Evolutionary conservation across 345 rosid species (phyloP), one percentile per base, ranked within the genome.

Genomic region (Firmiana major): DNA sequence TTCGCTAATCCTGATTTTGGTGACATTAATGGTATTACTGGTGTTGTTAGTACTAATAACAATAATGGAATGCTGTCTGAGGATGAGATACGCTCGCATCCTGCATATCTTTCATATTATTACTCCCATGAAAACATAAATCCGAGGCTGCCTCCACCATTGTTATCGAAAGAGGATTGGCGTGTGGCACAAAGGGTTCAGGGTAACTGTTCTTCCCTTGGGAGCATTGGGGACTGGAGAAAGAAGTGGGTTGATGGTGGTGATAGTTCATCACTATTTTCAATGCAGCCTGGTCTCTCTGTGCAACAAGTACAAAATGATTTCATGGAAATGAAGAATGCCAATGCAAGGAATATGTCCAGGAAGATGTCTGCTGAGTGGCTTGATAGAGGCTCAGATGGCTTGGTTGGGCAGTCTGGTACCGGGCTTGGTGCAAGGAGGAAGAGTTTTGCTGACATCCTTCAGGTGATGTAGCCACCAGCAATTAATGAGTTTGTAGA

Each of bases 361-460:
- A 71, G 88, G 83, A 83, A 86, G 64, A 82, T 80, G 42, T 78
- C 89, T 9, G 84, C 77, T 38, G 90, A 86, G 78, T 84, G 88
- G 85, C 85, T 80, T 34, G 85, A 84, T 75, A 85, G 87, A 83
- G 85, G 84, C 5, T 80, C 84, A 17, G 87, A 86, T 73, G 78
- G 84, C 49, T 75, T 81, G 59, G 74, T 22, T 69, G 91, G 86
- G 70, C 48, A 80, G 74, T 75, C 88, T 70, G 82, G 82, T 57
- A 63, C 83, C 74, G 91, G 89, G 51, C 82, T 93, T 82, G 95
- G 94, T n/a, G 74, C 87, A 1, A 90, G 97, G 89, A 89, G 93
- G 89, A 96, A 89, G 89, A 96, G 99, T 86, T 93, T 92, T 80
- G 94, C 99, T 17, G 98, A 96, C 88, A 93, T 92, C 78, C 93